phyloP scores from a whole-genome alignment of 2,329 filamentous ascomycete genomes.

The Triangularia verruculosa region DNA sequence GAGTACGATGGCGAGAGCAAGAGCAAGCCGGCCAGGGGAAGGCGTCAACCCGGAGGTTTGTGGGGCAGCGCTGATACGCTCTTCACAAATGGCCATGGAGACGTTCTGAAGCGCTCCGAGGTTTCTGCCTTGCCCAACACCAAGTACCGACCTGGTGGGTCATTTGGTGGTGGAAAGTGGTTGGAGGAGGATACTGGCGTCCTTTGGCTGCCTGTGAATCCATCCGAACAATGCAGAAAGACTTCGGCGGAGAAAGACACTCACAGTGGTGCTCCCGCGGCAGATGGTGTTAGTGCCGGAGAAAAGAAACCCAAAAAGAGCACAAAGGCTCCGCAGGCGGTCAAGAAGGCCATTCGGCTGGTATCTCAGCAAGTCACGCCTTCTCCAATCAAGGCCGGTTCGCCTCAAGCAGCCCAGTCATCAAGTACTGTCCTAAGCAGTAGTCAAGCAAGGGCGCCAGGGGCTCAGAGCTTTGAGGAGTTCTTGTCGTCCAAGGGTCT shows the following conservation, averaged over 20 bases:
- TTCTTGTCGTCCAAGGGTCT: background rate
- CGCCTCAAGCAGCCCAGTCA: background rate
- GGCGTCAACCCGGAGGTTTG: background rate
- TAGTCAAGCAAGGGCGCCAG: background rate
- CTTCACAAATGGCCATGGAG: background rate
- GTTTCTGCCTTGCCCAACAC: background rate
- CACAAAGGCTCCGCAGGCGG: background rate
- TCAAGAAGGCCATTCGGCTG: background rate
- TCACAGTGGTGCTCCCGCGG: background rate
- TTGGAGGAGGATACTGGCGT: background rate
- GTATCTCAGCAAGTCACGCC: background rate
- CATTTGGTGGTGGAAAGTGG: conserved; percentile 5
- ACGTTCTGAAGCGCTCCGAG: background rate
- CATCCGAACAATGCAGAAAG: background rate
- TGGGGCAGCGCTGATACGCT: background rate
- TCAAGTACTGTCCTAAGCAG: background rate
- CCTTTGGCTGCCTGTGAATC: background rate
- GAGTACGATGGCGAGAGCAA: background rate
- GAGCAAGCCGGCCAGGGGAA: background rate
- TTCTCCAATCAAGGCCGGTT: background rate
- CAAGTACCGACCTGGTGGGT: background rate
- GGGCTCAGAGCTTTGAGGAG: background rate
- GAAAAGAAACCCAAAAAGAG: background rate
- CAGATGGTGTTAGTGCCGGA: background rate
- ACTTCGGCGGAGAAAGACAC: background rate